phyloP scores from a whole-genome alignment of 2,329 filamentous ascomycete species.

The Trematosphaeria pertusa region DNA sequence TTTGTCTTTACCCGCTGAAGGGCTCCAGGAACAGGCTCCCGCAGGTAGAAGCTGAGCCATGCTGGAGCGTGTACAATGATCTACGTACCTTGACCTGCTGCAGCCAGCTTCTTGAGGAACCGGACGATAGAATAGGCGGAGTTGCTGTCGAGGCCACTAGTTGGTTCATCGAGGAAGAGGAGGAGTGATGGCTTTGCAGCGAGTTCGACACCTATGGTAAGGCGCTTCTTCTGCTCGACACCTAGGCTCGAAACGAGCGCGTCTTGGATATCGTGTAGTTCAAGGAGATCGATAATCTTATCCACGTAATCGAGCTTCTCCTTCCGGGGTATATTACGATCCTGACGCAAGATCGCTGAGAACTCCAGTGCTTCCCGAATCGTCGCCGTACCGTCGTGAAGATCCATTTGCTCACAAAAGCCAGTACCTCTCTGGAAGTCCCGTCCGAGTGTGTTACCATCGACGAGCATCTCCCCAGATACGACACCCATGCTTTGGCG shows the following conservation, averaged over 20 bases:
- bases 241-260: conserved; percentile 69
- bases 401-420: conserved; percentile 75
- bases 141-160: conserved; percentile 73
- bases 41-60: no score
- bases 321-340: conserved; percentile 58
- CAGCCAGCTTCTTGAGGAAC: conserved; percentile 71
- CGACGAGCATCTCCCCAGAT: conserved; percentile 74
- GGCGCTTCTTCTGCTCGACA: conserved; percentile 73
- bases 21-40: no score
- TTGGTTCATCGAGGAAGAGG: conserved; percentile 76
- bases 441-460: conserved; percentile 66
- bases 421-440: conserved; percentile 74
- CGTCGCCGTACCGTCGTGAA: conserved; percentile 72
- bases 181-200: conserved; percentile 66
- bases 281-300: conserved; percentile 69
- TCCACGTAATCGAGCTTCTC: conserved; percentile 73
- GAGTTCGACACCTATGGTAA: conserved; percentile 77
- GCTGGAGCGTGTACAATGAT: no score
- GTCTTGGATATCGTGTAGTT: conserved; percentile 70
- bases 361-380: conserved; percentile 74
- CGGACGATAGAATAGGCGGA: conserved; percentile 72
- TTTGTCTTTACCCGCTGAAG: no score
- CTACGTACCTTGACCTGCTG: no score
- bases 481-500: conserved; percentile 71
- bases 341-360: conserved; percentile 70